Evolutionary conservation across 495 filamentous ascomycete genomes (phyloP).

Genomic region (Xylaria grammica): DNA sequence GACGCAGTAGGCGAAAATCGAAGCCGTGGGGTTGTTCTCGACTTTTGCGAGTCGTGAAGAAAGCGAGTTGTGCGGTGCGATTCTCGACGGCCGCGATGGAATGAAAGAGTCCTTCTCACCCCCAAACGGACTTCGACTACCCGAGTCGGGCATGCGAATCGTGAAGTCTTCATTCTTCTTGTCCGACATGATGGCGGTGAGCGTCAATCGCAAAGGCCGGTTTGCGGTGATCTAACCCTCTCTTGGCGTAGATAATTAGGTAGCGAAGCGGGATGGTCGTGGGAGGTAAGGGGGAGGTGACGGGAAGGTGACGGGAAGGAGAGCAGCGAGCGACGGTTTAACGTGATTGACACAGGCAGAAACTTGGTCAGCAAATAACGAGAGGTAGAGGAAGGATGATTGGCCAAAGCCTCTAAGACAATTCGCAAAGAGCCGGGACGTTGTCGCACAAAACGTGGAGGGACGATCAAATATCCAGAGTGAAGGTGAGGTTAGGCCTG

Average conservation of each 20-base stretch:
- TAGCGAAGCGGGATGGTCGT: background rate
- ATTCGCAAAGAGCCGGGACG: constrained; percentile 3
- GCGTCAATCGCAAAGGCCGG: constrained; percentile 6
- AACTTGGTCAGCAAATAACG: constrained; percentile 10
- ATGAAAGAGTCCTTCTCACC: constrained; percentile 64
- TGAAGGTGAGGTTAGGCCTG: background rate
- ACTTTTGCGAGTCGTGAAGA: constrained; percentile 48
- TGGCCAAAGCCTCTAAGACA: constrained; percentile 15
- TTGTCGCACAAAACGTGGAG: constrained; percentile 21
- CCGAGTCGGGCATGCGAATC: constrained; percentile 68
- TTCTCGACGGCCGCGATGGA: constrained; percentile 29
- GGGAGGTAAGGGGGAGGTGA: background rate
- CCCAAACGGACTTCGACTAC: constrained; percentile 42
- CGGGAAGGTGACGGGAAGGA: background rate
- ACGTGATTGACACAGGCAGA: constrained; percentile 6
- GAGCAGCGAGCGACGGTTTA: constrained; percentile 3
- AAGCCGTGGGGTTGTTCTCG: constrained; percentile 74
- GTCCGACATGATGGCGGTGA: constrained; percentile 55
- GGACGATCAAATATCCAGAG: background rate
- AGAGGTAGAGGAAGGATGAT: background rate
- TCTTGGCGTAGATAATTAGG: background rate
- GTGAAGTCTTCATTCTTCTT: constrained; percentile 86
- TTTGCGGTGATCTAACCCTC: background rate
- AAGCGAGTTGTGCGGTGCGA: constrained; percentile 27
- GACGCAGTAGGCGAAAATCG: constrained; percentile 89